phyloP scores from a whole-genome alignment of 768 basidiomycete genomes.

The Leccinum rimulosum region DNA sequence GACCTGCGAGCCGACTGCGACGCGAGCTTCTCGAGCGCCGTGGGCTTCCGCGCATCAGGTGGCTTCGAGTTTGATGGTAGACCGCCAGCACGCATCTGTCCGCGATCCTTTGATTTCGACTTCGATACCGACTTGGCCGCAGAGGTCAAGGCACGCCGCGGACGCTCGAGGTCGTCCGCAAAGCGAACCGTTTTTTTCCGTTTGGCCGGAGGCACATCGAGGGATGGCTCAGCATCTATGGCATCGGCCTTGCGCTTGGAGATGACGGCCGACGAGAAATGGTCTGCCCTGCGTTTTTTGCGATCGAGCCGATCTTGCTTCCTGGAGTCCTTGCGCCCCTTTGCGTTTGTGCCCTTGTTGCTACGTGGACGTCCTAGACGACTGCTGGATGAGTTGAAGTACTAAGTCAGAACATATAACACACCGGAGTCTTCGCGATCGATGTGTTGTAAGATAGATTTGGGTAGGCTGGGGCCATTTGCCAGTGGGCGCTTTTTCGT shows the following conservation, averaged over 20 bases:
- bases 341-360: constrained; percentile 3
- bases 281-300: constrained; percentile 63
- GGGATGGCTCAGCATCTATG: not conserved
- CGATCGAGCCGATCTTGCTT: constrained; percentile 56
- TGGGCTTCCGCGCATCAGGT: constrained; percentile 17
- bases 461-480: constrained; percentile 26
- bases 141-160: not conserved
- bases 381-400: not conserved
- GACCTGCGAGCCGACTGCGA: constrained; percentile 13
- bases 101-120: not conserved
- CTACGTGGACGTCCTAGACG: constrained; percentile 6
- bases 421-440: constrained; percentile 13
- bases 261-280: constrained; percentile 40
- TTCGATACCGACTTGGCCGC: not conserved
- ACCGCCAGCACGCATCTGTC: not conserved
- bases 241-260: constrained; percentile 42
- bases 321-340: constrained; percentile 56
- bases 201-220: constrained; percentile 40
- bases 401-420: not conserved
- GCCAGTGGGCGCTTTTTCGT: constrained; percentile 4
- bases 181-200: constrained; percentile 43
- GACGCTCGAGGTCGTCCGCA: constrained; percentile 3
- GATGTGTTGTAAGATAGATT: constrained; percentile 28
- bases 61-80: not conserved
- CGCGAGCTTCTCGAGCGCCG: constrained; percentile 36